Base-by-base conservation (phyloP, 1,284 basidiomycete genomes). In the Cystobasidium slooffiae region DNA sequence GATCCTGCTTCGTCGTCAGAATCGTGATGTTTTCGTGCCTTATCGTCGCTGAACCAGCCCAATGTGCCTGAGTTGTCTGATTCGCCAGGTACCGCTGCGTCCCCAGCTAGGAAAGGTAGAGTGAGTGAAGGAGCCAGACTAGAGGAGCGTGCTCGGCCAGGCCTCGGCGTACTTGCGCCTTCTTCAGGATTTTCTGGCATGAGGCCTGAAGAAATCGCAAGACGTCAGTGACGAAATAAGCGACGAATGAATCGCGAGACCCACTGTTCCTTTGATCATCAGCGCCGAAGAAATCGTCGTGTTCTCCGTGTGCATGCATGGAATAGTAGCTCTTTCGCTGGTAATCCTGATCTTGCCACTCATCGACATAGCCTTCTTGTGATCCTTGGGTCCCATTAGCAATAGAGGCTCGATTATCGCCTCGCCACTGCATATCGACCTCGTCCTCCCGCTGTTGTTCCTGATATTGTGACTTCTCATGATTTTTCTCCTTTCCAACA, bases 41-140 rank as follows among this genome's bases (percentile, higher is more conserved):
- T 18, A 6, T 67, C 47, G 31, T 24, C 18, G 16, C 22, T 31
- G 51, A 47, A 51, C 64, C 64, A 51, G n/a, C 64, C 61, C 24
- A n/a, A 44, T 51, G 20, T 16, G 7, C 37, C 22, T 7, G 46
- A 6, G 8, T 43, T 53, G 31, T 39, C 47, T 14, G 61, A 41
- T 22, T 63, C 44, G 18, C 22, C 47, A 24, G n/a, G 9, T 12
- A 16, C 49, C 16, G 18, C 10, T 14, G 20, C 44, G 5, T 67
- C 64, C 1, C 64, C 64, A 43, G 69, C n/a, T 39, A 72, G 44
- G 61, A 72, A 72, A 14, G 52, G 46, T 9, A 72, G 59, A 43
- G 52, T 59, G 14, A 72, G 69, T 8, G 69, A 72, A 8, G 69
- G 59, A 8, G 69, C 69, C 12, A 72, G 12, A 44, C 59, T 63